These are phyloP conservation scores for Poa annua DNA, from an alignment of 176 grass and related monocot species.

Conservation along the genomic window DNA sequence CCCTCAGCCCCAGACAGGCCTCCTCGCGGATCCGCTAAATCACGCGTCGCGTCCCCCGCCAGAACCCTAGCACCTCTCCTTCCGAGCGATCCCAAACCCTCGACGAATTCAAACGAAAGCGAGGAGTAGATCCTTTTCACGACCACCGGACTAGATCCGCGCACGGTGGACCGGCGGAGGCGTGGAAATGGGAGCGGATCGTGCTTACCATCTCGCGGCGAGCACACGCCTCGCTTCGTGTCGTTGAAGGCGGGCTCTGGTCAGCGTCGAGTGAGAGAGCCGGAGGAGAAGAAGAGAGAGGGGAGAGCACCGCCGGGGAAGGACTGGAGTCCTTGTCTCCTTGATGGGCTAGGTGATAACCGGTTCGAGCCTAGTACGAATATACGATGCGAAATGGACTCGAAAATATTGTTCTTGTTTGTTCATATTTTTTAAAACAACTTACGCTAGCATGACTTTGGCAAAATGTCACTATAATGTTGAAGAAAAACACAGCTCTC, in stretches of 20 bases:
- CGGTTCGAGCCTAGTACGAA: no score
- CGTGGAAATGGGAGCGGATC: neutral
- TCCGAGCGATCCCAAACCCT: neutral
- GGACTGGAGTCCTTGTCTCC: no score
- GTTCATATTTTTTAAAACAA: no score
- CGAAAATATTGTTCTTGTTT: no score
- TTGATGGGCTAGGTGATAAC: no score
- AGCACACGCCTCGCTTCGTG: conserved; percentile 3
- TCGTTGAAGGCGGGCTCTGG: neutral
- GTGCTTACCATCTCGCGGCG: conserved; percentile 33
- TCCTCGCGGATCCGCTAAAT: neutral
- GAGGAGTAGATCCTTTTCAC: neutral
- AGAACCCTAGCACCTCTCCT: neutral
- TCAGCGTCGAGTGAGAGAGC: neutral
- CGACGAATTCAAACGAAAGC: neutral
- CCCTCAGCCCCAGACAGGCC: neutral
- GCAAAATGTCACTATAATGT: no score
- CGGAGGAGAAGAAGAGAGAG: neutral
- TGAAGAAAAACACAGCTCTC: no score
- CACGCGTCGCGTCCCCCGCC: neutral
- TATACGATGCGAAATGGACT: no score
- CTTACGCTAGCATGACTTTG: no score
- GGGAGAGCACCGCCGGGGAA: neutral
- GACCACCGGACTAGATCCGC: conserved; percentile 3
- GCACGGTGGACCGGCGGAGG: neutral